Percentiles rank a stretch among this genome's conserved stretches.
phyloP scores from a whole-genome alignment of 495 filamentous ascomycete species.

The Trichoderma reesei region DNA sequence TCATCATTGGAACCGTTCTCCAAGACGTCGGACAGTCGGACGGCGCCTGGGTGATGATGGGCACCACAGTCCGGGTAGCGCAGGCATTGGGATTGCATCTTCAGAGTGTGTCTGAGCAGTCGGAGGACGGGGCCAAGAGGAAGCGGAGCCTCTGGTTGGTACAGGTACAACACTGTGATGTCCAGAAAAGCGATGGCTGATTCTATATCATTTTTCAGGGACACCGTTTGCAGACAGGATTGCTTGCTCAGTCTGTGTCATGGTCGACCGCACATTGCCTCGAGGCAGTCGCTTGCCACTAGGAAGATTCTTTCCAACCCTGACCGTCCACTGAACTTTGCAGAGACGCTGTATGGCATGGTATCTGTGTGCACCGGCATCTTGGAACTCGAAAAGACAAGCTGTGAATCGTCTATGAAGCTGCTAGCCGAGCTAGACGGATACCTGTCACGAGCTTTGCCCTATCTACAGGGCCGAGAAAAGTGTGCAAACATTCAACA shows the following conservation, averaged over 20 bases:
- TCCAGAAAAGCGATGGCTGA: no score
- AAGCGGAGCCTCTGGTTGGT: neutral
- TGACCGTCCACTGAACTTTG: neutral
- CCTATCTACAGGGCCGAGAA: neutral
- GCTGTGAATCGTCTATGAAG: neutral
- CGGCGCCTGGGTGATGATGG: neutral
- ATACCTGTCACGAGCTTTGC: neutral
- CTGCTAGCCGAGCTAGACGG: neutral
- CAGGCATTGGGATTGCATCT: neutral
- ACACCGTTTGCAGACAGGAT: neutral
- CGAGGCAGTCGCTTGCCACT: neutral
- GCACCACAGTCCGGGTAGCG: neutral
- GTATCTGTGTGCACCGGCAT: neutral
- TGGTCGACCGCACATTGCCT: neutral
- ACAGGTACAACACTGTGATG: no score
- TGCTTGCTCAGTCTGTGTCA: conserved; percentile 1
- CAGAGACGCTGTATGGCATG: neutral
- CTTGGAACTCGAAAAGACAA: neutral
- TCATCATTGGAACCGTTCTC: neutral
- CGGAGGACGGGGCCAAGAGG: neutral
- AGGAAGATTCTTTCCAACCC: neutral
- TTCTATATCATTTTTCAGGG: neutral
- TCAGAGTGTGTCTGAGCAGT: neutral
- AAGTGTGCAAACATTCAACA: neutral
- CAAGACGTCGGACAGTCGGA: neutral